Percentiles rank a stretch among this genome's conserved stretches.
Conservation (phyloP, 106 monocot genomes). For the Xerophyta viscosa region DNA sequence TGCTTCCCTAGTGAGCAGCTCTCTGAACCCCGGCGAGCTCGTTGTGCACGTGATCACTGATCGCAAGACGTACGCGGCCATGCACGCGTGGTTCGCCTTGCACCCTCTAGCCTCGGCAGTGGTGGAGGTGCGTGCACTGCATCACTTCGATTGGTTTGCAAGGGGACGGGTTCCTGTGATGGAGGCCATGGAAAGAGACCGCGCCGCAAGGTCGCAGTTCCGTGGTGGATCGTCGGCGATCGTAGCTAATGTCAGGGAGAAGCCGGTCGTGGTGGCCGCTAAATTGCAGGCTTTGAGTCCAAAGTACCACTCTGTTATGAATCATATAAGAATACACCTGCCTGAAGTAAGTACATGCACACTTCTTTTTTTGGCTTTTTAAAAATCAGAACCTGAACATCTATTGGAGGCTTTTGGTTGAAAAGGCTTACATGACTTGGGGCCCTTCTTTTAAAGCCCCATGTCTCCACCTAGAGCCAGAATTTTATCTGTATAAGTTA, state of each 20-base stretch:
- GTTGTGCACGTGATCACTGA: conserved; percentile 76
- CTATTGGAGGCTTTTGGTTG: too few species aligned
- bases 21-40: conserved; percentile 28
- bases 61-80: conserved; percentile 58
- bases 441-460: too few species aligned
- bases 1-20: conserved; percentile 43
- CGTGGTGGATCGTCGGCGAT: conserved; percentile 61
- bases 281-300: conserved; percentile 81
- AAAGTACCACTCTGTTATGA: conserved; percentile 77
- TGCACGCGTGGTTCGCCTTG: conserved; percentile 85
- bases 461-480: too few species aligned
- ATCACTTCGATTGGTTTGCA: conserved; percentile 82
- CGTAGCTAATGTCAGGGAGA: conserved; percentile 38
- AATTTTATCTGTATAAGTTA: too few species aligned
- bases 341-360: conserved; percentile 44
- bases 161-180: conserved; percentile 56
- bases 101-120: conserved; percentile 58
- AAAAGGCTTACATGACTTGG: too few species aligned
- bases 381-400: too few species aligned
- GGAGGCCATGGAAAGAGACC: conserved; percentile 82
- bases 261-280: conserved; percentile 56
- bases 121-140: conserved; percentile 59
- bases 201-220: conserved; percentile 42
- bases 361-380: too few species aligned
- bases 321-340: conserved; percentile 75